Percentiles rank a stretch among this genome's conserved stretches.
Conservation (phyloP, 148 eudicot genomes). For the Rhododendron kiyosumense region DNA sequence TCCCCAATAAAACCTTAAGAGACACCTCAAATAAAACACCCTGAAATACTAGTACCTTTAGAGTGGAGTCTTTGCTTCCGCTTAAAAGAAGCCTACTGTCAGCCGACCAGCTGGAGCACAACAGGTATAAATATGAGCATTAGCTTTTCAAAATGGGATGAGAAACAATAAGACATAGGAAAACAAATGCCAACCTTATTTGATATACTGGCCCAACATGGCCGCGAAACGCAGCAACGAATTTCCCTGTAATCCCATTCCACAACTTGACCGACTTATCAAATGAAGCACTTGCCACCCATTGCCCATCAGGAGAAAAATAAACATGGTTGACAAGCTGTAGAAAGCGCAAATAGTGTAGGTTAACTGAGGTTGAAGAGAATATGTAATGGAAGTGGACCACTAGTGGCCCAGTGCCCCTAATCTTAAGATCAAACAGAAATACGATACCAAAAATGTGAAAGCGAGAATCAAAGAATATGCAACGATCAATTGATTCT, state of each 20-base stretch:
- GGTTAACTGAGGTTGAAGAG: conserved; percentile 1
- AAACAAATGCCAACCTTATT: conserved; percentile 53
- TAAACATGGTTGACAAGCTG: conserved; percentile 96
- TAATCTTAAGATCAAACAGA: neutral
- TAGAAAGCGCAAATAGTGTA: conserved; percentile 10
- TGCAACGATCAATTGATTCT: neutral
- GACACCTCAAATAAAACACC: neutral
- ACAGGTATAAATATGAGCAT: neutral
- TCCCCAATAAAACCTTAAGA: neutral
- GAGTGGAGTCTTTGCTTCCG: conserved; percentile 94
- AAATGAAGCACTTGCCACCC: conserved; percentile 98
- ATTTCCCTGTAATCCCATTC: conserved; percentile 87
- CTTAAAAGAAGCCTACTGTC: conserved; percentile 91
- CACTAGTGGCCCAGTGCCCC: neutral
- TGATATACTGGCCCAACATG: conserved; percentile 99
- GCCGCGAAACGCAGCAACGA: conserved; percentile 82
- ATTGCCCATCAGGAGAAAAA: conserved; percentile 95
- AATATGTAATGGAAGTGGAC: neutral
- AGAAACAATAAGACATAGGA: neutral
- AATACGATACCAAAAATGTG: neutral
- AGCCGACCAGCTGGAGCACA: conserved; percentile 86
- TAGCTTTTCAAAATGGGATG: neutral
- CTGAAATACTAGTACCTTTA: conserved; percentile 43
- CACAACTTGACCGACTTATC: conserved; percentile 93
- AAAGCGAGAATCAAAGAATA: neutral